Evolutionary conservation across 495 filamentous ascomycete species (phyloP), one percentile per base, ranked within the genome.

Genomic region (Lasiosphaeria miniovina): DNA sequence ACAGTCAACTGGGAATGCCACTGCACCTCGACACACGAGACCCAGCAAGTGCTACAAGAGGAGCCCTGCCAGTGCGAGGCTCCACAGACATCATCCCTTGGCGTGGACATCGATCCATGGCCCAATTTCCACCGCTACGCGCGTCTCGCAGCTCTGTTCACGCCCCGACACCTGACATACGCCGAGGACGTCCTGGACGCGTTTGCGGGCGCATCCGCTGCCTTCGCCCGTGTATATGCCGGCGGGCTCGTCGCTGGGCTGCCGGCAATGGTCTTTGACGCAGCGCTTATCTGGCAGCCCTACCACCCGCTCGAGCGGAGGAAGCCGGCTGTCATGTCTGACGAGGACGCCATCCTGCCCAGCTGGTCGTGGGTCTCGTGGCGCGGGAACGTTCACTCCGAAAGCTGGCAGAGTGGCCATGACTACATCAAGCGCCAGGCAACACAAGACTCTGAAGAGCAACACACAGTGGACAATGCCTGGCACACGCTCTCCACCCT

Each of bases 341-440:
- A 14, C 7, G 50, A 50, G 33, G 53, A 62, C 34, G 54, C 59
- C 3, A 36, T 67, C 8, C 14, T 63, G 24, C 64, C 67, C 0
- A 64, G 50, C 33, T 69, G 67, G 67, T 67, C 64, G 3, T 69
- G 66, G 66, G 40, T 68, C 4, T 57, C 54, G 6, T 68, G 61
- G 55, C 48, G 48, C 4, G 60, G 65, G 4, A 53, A 62, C n/a
- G 36, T 66, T 9, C 60, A 67, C 5, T 61, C 53, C 10, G 65
- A 58, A 45, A 49, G 46, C 34, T 67, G 52, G 61, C 52, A 52
- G 11, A 57, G 60, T 43, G 60, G 57, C 1, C 45, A 56, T 17
- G 57, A 59, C 15, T 60, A 62, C 34, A 33, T 66, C 4, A 12
- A 15, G 7, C 17, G 32, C 5, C 43, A 46, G 40, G 15, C n/a